phyloP scores from a whole-genome alignment of 2,329 filamentous ascomycete species.

The Dactylellina parvicollis region DNA sequence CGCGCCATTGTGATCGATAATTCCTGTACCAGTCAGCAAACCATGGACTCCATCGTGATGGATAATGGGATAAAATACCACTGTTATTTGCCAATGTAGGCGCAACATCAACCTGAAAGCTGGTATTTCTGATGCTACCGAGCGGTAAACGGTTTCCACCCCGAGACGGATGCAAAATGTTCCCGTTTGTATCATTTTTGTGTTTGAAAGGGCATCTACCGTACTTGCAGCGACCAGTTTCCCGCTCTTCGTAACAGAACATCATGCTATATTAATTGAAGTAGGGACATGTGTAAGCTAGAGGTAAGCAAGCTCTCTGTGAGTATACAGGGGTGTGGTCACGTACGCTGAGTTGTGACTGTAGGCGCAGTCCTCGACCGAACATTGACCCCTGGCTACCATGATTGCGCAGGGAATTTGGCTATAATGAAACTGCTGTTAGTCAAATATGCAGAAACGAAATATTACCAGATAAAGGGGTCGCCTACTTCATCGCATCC shows the following conservation, averaged over 20 bases:
- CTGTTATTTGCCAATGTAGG: too few species aligned
- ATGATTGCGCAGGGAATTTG: slow-evolving; percentile 23
- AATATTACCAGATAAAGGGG: background rate
- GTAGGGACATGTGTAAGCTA: too few species aligned
- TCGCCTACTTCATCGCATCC: slow-evolving; percentile 31
- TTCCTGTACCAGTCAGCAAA: too few species aligned
- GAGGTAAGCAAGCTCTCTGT: too few species aligned
- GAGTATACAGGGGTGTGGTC: background rate
- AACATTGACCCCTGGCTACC: slow-evolving; percentile 20
- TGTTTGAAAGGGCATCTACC: slow-evolving; percentile 6
- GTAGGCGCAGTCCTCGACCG: slow-evolving; percentile 6
- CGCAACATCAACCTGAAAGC: background rate
- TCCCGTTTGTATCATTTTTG: slow-evolving; percentile 1
- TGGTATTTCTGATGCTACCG: background rate
- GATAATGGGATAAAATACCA: too few species aligned
- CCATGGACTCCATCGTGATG: too few species aligned
- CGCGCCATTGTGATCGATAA: too few species aligned
- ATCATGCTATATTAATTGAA: too few species aligned
- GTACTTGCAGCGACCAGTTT: slow-evolving; percentile 7
- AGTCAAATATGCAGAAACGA: background rate
- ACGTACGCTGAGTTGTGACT: slow-evolving; percentile 10
- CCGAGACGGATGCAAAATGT: background rate
- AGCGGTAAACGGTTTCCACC: background rate
- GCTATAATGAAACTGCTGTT: background rate
- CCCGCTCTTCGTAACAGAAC: slow-evolving; percentile 11